A percentile compares a stretch with the other conserved stretches of the same genome.
Conservation (phyloP, 257 asterid species). For the Apocynum venetum region DNA sequence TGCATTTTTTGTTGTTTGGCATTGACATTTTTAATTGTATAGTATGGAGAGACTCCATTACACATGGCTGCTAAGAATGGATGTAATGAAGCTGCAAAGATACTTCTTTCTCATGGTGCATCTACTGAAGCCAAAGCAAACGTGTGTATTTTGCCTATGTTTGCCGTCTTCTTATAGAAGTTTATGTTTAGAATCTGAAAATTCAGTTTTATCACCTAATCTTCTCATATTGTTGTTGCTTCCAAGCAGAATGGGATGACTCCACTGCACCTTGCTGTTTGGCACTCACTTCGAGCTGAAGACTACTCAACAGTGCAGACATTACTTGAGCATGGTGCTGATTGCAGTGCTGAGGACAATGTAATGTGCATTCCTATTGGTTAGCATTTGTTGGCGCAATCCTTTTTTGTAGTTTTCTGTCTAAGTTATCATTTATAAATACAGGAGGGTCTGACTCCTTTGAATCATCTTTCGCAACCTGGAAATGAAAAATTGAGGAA, state of each 20-base stretch:
- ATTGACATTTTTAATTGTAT: constrained; percentile 17
- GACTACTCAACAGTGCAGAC: constrained; percentile 80
- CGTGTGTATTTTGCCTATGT: constrained; percentile 38
- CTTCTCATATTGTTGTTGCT: constrained; percentile 4
- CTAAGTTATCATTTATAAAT: constrained; percentile 20
- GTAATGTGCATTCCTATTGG: constrained; percentile 30
- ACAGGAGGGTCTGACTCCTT: constrained; percentile 94
- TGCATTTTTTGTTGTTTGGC: constrained; percentile 17
- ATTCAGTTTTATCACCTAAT: background rate
- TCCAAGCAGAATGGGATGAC: constrained; percentile 87
- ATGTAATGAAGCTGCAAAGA: constrained; percentile 74
- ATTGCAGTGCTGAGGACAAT: constrained; percentile 90
- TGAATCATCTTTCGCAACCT: constrained; percentile 78
- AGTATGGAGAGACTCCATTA: constrained; percentile 98
- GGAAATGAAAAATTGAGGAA: constrained; percentile 67
- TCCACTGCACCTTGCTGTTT: constrained; percentile 97
- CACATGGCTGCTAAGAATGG: constrained; percentile 99
- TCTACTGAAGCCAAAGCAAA: constrained; percentile 89
- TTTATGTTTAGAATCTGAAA: background rate
- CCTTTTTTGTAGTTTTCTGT: constrained; percentile 24
- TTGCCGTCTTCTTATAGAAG: background rate
- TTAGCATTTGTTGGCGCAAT: constrained; percentile 6
- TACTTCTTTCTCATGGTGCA: constrained; percentile 87
- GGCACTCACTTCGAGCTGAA: constrained; percentile 85
- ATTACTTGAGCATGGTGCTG: constrained; percentile 70